These are phyloP conservation scores for Geotrichum siamense DNA, from an alignment of 1,139 yeast genomes.

Conservation along the genomic window DNA sequence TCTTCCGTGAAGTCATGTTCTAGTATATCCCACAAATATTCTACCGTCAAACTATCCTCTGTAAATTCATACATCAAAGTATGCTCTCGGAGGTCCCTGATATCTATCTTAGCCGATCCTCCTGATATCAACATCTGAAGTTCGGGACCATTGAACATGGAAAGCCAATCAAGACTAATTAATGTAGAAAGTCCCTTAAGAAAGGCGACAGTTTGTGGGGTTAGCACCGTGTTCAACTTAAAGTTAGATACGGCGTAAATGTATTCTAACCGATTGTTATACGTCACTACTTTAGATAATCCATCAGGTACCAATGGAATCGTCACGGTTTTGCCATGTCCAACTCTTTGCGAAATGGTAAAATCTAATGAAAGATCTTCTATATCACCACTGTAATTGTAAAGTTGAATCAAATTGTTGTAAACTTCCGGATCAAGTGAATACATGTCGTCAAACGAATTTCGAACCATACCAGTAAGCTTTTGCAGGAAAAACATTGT, in stretches of 20 bases:
- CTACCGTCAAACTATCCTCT: slow-evolving; percentile 46
- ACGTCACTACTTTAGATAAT: slow-evolving; percentile 46
- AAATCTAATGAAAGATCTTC: slow-evolving; percentile 60
- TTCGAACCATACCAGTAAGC: slow-evolving; percentile 45
- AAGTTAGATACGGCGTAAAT: slow-evolving; percentile 73
- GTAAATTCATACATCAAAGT: slow-evolving; percentile 63
- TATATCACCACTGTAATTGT: slow-evolving; percentile 51
- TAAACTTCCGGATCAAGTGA: slow-evolving; percentile 66
- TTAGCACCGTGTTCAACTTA: slow-evolving; percentile 59
- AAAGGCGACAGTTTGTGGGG: slow-evolving; percentile 56
- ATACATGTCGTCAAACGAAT: slow-evolving; percentile 71
- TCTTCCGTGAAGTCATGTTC: slow-evolving; percentile 52
- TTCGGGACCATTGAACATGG: slow-evolving; percentile 78
- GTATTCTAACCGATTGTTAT: slow-evolving; percentile 61
- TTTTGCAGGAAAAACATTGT: slow-evolving; percentile 81
- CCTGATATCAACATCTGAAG: slow-evolving; percentile 83
- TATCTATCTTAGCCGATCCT: slow-evolving; percentile 59
- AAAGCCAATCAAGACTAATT: slow-evolving; percentile 67
- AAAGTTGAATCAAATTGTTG: slow-evolving; percentile 54
- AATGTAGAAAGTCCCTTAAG: slow-evolving; percentile 63
- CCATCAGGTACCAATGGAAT: slow-evolving; percentile 63
- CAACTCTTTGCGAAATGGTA: slow-evolving; percentile 46
- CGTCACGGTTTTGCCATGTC: slow-evolving; percentile 35
- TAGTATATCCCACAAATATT: slow-evolving; percentile 68
- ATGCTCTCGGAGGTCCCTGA: slow-evolving; percentile 58